Percentiles rank a stretch among this genome's conserved stretches.
phyloP scores from a whole-genome alignment of 169 alveolate genomes.

The Plasmodium gallinaceum region DNA sequence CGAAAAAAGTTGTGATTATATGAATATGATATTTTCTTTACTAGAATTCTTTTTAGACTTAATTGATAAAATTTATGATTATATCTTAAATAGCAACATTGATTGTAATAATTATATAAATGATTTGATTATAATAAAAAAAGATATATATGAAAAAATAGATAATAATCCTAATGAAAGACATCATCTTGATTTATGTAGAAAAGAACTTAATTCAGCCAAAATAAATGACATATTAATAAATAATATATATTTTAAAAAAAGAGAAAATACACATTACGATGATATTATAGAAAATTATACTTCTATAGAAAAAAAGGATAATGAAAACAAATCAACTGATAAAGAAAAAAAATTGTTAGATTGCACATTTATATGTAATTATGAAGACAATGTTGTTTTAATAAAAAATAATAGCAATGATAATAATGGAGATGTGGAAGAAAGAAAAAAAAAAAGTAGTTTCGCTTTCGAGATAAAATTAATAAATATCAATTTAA shows the following conservation, averaged over 20 bases:
- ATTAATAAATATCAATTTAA: slow-evolving; percentile 12
- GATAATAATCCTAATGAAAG: not conserved
- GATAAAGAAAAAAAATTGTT: not conserved
- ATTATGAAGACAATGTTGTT: slow-evolving; percentile 23
- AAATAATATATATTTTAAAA: not conserved
- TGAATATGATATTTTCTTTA: slow-evolving; percentile 3
- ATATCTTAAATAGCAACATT: not conserved
- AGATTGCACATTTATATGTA: slow-evolving; percentile 19
- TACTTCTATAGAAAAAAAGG: not conserved
- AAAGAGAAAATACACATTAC: not conserved
- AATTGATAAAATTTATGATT: not conserved
- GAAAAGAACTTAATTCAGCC: no score
- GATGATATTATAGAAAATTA: slow-evolving; percentile 11
- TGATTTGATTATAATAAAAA: slow-evolving; percentile 20
- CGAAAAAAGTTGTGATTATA: slow-evolving; percentile 24
- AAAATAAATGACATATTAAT: no score
- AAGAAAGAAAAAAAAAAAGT: not conserved
- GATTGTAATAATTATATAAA: not conserved
- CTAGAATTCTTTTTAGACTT: slow-evolving; percentile 18
- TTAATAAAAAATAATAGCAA: slow-evolving; percentile 4
- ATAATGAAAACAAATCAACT: not conserved
- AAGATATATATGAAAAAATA: not conserved
- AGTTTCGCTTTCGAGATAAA: slow-evolving; percentile 15
- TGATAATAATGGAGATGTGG: not conserved
- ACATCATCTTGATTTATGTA: no score